Percentiles rank a stretch among this genome's conserved stretches.
These are phyloP conservation scores for Litsea cubeba DNA, from an alignment of 164 flowering plant species.

Conservation along the genomic window DNA sequence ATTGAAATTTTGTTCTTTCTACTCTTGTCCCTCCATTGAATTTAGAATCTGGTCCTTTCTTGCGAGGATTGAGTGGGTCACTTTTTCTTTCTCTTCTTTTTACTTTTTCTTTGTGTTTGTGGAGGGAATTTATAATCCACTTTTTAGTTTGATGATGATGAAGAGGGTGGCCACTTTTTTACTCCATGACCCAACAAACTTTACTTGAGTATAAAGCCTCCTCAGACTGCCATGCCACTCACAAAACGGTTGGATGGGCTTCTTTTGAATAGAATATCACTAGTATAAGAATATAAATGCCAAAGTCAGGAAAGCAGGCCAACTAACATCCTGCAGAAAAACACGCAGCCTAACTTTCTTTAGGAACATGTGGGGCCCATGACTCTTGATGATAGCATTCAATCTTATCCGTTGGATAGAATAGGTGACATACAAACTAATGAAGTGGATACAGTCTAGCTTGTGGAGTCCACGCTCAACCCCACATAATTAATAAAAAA, in stretches of 20 bases:
- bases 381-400: neutral
- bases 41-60: slow-evolving; percentile 38
- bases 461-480: too few relatives aligned
- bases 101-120: slow-evolving; percentile 11
- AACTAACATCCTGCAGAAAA: neutral
- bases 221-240: neutral
- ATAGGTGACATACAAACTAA: neutral
- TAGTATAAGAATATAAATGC: neutral
- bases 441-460: neutral
- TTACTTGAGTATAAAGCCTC: slow-evolving; percentile 13
- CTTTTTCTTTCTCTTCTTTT: slow-evolving; percentile 5
- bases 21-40: slow-evolving; percentile 14
- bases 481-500: too few relatives aligned
- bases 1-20: slow-evolving; percentile 3
- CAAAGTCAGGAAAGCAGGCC: slow-evolving; percentile 4
- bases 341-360: neutral
- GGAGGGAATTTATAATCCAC: slow-evolving; percentile 24
- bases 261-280: neutral
- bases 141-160: slow-evolving; percentile 25
- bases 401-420: neutral
- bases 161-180: slow-evolving; percentile 47
- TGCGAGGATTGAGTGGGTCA: slow-evolving; percentile 5
- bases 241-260: slow-evolving; percentile 7
- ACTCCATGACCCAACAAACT: slow-evolving; percentile 48
- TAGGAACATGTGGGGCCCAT: neutral